Evolutionary conservation across 1,139 yeast genomes (phyloP).

Genomic region (Protomyces macrosporus): DNA sequence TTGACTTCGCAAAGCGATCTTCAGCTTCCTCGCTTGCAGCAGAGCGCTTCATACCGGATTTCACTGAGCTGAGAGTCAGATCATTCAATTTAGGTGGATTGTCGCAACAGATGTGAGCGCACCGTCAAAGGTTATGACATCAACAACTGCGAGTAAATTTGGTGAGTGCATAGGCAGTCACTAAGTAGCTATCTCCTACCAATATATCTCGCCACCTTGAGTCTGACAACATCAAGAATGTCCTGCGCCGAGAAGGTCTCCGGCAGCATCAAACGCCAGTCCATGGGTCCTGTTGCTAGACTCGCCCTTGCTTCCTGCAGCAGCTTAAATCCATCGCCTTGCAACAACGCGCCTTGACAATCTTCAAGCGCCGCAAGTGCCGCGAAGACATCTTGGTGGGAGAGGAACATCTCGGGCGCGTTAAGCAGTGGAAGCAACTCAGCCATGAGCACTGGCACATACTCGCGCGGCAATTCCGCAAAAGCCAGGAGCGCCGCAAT

Average conservation of each 20-base stretch:
- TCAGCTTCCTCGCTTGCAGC: not conserved
- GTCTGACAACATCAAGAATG: constrained; percentile 9
- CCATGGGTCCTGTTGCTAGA: not conserved
- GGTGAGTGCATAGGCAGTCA: too few species aligned
- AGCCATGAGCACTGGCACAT: constrained; percentile 11
- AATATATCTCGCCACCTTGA: constrained; percentile 1
- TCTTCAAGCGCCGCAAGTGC: constrained; percentile 15
- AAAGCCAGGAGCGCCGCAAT: constrained; percentile 3
- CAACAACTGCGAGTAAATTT: too few species aligned
- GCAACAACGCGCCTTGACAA: not conserved
- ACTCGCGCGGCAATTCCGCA: constrained; percentile 13
- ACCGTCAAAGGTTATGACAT: too few species aligned
- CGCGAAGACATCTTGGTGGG: constrained; percentile 8
- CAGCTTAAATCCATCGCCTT: not conserved
- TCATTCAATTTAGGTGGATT: too few species aligned
- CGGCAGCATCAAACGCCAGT: constrained; percentile 2
- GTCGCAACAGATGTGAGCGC: too few species aligned
- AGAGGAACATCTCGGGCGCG: not conserved
- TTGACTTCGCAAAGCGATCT: not conserved
- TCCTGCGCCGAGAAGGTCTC: not conserved
- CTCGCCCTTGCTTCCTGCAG: not conserved
- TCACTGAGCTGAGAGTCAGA: not conserved
- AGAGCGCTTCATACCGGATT: not conserved
- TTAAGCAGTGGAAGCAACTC: constrained; percentile 16
- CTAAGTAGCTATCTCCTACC: not conserved